A percentile compares a stretch with the other conserved stretches of the same genome.
These are phyloP conservation scores for Bolboschoenus planiculmis DNA, from an alignment of 176 grass and related monocot species.

Conservation along the genomic window DNA sequence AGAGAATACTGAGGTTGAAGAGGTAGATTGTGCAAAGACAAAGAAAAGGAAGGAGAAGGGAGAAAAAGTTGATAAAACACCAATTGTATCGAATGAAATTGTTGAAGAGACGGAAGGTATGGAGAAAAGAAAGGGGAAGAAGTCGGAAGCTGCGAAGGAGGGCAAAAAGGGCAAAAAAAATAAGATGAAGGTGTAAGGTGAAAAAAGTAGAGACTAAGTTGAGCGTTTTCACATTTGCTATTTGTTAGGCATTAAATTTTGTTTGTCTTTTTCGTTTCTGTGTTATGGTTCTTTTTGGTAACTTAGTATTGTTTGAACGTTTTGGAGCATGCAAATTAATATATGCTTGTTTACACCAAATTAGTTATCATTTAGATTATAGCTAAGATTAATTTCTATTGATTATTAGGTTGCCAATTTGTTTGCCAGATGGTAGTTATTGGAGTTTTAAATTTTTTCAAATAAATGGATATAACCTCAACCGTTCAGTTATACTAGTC, in stretches of 20 bases:
- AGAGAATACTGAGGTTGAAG: not conserved
- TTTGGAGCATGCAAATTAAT: not conserved
- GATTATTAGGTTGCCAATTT: not conserved
- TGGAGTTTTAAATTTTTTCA: not conserved
- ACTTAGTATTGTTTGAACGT: not conserved
- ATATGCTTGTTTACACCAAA: not conserved
- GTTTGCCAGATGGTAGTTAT: not conserved
- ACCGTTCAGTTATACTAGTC: not conserved
- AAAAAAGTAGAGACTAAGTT: not conserved
- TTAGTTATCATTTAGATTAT: not conserved
- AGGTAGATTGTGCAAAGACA: not conserved
- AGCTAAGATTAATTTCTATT: not conserved
- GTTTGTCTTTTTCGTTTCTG: not conserved
- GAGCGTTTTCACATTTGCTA: too few species aligned
- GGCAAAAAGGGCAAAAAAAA: not conserved
- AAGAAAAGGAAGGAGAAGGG: not conserved
- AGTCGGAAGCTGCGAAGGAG: not conserved
- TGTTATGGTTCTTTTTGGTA: not conserved
- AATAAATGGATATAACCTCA: not conserved
- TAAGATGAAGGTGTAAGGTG: not conserved
- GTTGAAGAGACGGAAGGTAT: not conserved
- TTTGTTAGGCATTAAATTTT: constrained; percentile 12
- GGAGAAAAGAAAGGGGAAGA: not conserved
- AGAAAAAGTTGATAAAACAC: not conserved
- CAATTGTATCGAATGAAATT: not conserved